phyloP scores from a whole-genome alignment of 2,329 filamentous ascomycete species.

The Fusarium duplospermum region DNA sequence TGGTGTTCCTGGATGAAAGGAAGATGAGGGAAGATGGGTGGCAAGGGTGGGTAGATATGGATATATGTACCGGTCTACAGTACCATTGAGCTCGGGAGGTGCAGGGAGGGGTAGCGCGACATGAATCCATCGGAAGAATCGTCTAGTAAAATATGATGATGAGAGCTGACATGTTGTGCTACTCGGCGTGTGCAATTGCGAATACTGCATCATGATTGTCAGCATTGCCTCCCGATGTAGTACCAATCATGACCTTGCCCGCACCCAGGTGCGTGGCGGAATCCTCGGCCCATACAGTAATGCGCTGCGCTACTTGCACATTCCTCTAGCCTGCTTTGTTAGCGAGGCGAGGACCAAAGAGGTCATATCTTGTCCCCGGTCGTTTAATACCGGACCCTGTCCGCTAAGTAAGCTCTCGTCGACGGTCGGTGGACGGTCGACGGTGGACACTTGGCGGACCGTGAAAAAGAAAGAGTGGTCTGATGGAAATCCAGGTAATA shows the following conservation, averaged over 20 bases:
- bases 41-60: slow-evolving; percentile 15
- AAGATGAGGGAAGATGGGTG: slow-evolving; percentile 1
- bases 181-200: slow-evolving; percentile 19
- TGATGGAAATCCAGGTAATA: slow-evolving; percentile 43
- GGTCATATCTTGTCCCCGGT: slow-evolving; percentile 9
- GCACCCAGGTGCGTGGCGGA: slow-evolving; percentile 20
- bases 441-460: slow-evolving; percentile 18
- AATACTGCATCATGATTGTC: slow-evolving; percentile 34
- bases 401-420: neutral
- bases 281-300: slow-evolving; percentile 15
- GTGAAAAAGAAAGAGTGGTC: slow-evolving; percentile 14
- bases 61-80: neutral
- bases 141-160: slow-evolving; percentile 32
- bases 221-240: slow-evolving; percentile 36
- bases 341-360: slow-evolving; percentile 19
- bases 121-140: slow-evolving; percentile 26
- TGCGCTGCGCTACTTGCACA: slow-evolving; percentile 27
- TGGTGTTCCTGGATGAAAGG: slow-evolving; percentile 5
- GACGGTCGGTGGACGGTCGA: slow-evolving; percentile 9
- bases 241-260: slow-evolving; percentile 38
- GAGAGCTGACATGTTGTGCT: slow-evolving; percentile 36
- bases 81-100: slow-evolving; percentile 5
- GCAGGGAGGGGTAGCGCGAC: slow-evolving; percentile 22
- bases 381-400: slow-evolving; percentile 6
- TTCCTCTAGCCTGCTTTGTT: slow-evolving; percentile 20